Conservation (phyloP, 139 green algal genomes). For the Pseudopediastrum boryanum region DNA sequence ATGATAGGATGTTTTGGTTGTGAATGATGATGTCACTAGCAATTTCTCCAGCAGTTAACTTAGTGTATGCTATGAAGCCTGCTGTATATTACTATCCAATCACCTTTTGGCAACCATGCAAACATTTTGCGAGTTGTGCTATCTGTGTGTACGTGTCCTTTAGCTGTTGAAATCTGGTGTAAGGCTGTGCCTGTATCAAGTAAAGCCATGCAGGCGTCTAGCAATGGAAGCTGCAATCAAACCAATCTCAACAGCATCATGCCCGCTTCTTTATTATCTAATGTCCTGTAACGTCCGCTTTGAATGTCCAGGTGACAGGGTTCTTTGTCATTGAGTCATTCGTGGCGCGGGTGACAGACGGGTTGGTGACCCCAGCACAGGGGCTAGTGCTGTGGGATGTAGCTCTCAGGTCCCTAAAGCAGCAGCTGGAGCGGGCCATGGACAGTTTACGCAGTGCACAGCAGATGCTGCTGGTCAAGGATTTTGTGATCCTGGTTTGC, state of each 20-base stretch:
- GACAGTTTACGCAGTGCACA: slow-evolving; percentile 31
- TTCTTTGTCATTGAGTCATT: slow-evolving; percentile 83
- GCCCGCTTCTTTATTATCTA: neutral
- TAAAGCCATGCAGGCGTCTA: too few relatives aligned
- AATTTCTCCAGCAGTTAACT: too few relatives aligned
- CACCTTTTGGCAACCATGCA: too few relatives aligned
- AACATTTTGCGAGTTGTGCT: too few relatives aligned
- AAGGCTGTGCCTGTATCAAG: too few relatives aligned
- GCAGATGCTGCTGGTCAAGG: slow-evolving; percentile 63
- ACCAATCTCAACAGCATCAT: neutral
- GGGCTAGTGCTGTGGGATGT: slow-evolving; percentile 51
- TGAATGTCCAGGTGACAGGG: slow-evolving; percentile 58
- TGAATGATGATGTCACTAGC: too few relatives aligned
- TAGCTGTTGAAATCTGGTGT: too few relatives aligned
- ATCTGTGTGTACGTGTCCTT: too few relatives aligned
- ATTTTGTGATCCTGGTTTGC: slow-evolving; percentile 80
- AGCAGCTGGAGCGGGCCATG: slow-evolving; percentile 56
- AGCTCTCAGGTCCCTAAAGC: slow-evolving; percentile 58
- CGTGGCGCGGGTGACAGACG: slow-evolving; percentile 51
- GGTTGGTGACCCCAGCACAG: slow-evolving; percentile 40
- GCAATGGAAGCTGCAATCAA: neutral
- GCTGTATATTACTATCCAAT: too few relatives aligned
- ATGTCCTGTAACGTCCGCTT: neutral
- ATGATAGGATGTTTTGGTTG: too few relatives aligned
- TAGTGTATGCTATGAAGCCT: too few relatives aligned